phyloP scores from a whole-genome alignment of 306 rosid genomes.

The Luffa aegyptiaca region DNA sequence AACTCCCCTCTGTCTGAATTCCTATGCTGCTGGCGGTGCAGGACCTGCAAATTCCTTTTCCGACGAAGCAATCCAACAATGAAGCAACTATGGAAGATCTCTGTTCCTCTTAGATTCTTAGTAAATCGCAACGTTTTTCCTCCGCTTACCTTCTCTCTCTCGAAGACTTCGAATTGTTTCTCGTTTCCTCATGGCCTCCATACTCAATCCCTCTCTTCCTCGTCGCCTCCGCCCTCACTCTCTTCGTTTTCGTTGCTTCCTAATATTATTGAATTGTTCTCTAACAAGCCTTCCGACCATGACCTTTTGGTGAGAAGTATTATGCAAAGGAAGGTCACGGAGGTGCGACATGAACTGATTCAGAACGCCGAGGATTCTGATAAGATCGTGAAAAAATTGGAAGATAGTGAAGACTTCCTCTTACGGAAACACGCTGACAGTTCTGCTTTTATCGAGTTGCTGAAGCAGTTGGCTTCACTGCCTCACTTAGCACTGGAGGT shows the following conservation, averaged over 20 bases:
- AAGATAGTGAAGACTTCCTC: constrained; percentile 22
- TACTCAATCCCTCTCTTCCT: constrained; percentile 6
- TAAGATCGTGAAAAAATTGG: constrained; percentile 20
- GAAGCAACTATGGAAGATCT: constrained; percentile 49
- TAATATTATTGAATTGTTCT: constrained; percentile 22
- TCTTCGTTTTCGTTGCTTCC: not conserved
- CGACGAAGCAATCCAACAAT: constrained; percentile 12
- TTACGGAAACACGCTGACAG: constrained; percentile 11
- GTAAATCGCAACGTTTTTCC: constrained; percentile 7
- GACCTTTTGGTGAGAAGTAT: not conserved
- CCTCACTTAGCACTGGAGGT: constrained; percentile 53
- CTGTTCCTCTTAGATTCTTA: constrained; percentile 22
- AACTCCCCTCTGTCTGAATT: not conserved
- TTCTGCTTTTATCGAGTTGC: constrained; percentile 25
- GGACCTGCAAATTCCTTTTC: not conserved
- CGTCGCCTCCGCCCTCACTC: not conserved
- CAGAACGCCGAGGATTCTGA: constrained; percentile 15
- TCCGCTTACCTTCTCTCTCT: constrained; percentile 9
- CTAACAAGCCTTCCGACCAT: not conserved
- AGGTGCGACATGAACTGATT: constrained; percentile 27
- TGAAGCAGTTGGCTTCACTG: constrained; percentile 34
- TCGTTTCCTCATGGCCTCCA: constrained; percentile 14
- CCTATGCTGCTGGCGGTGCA: not conserved
- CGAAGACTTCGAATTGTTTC: constrained; percentile 9
- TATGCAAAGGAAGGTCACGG: constrained; percentile 9